Base-by-base conservation (phyloP, 2,329 filamentous ascomycete genomes). In the Corniculantispora saksenae region DNA sequence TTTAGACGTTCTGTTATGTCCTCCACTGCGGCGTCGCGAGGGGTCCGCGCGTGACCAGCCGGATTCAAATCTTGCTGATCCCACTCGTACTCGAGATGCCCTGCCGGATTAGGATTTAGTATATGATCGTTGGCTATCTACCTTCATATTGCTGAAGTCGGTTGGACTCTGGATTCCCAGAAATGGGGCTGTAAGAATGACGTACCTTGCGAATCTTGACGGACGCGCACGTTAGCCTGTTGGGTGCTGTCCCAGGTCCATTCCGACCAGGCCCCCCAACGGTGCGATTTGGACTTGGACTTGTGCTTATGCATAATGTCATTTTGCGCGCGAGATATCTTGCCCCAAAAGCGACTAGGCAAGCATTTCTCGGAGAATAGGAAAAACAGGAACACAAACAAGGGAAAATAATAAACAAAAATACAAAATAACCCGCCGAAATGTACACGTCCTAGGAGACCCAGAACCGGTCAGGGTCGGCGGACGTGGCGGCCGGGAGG, bases 301-400 rank as follows among this genome's bases (percentile, higher is more conserved):
- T 71, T 73, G 65, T 72, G 70, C 67, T 72, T 72, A 61, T 71
- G 71, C 72, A 74, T 74, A 61, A 59, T 72, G 63, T 69, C 71
- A 73, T 73, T 65, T 69, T 73, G 43, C 13, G 61, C 23, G 38
- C 53, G 56, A 21, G 51, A 48, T 50, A 17, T 47, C 43, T n/a
- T 40, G 40, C 43, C 43, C 21, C 9, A 21, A 27, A 25, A 53
- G 48, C 23, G 23, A 21, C 58, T 38, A 50, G 48, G 32, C 23
- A 61, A 12, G 35, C 48, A 43, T 61, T 38, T 43, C 48, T 61
- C 35, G 58, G 35, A 53, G 17, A 38, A 55, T 25, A 55, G 5
- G 17, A 9, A 19, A 53, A 43, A 29, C 32, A 21, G 25, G 25
- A 23, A 8, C 17, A 53, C 32, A 27, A 54, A 17, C 13, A 23